Percentiles rank a stretch among this genome's conserved stretches.
Conservation (phyloP, 1,139 yeast genomes). For the Taphrina sp. region DNA sequence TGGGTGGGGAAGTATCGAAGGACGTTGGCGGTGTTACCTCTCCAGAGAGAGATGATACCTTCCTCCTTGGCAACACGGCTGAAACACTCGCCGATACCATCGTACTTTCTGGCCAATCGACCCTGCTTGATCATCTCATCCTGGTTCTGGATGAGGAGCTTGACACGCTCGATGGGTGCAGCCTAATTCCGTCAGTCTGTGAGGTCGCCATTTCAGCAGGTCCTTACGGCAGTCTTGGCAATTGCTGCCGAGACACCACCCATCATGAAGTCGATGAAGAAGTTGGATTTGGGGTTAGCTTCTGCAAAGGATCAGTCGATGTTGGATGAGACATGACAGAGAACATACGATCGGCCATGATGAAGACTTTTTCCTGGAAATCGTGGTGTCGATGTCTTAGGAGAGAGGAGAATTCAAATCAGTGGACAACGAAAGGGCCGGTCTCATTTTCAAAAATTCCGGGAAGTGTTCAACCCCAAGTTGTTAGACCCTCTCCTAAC, state of each 20-base stretch:
- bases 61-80: constrained; percentile 68
- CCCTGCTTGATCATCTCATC: constrained; percentile 83
- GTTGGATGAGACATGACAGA: no score
- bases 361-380: constrained; percentile 12
- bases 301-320: no score
- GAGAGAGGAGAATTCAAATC: no score
- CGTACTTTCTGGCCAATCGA: constrained; percentile 63
- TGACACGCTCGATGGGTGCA: constrained; percentile 81
- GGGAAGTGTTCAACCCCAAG: no score
- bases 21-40: constrained; percentile 83
- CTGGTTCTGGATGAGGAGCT: constrained; percentile 76
- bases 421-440: no score
- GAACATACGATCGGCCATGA: constrained; percentile 19
- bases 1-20: constrained; percentile 84
- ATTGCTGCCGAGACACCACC: constrained; percentile 86
- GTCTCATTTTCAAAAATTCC: no score
- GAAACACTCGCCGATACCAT: constrained; percentile 71
- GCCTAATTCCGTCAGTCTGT: constrained; percentile 44
- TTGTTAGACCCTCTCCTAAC: no score
- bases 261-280: constrained; percentile 63
- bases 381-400: no score
- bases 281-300: constrained; percentile 40
- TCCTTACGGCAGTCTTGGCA: constrained; percentile 61
- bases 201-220: neutral
- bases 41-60: constrained; percentile 72